Conservation (phyloP, 345 rosid species). For the Hirschfeldia incana region DNA sequence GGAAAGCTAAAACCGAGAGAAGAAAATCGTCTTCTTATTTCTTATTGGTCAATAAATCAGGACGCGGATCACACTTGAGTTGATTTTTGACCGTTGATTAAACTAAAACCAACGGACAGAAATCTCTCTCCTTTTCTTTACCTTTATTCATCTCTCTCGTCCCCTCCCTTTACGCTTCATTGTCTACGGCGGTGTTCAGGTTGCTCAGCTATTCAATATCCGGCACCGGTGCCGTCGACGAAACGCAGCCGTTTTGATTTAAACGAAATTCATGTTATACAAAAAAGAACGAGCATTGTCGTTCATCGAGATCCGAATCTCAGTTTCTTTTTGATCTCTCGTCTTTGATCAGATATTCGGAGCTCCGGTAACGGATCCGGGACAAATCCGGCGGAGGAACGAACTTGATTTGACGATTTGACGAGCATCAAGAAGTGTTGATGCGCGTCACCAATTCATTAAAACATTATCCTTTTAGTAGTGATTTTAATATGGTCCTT, state of each 20-base stretch:
- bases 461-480: constrained; percentile 83
- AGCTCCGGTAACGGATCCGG: constrained; percentile 40
- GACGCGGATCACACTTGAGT: neutral
- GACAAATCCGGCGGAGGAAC: constrained; percentile 19
- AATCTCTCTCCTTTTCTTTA: neutral
- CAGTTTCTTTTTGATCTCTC: constrained; percentile 31
- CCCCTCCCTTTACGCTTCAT: neutral
- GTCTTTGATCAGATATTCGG: constrained; percentile 34
- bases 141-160: neutral
- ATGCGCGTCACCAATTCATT: constrained; percentile 99
- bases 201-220: neutral
- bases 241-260: neutral
- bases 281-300: constrained; percentile 32
- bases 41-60: neutral
- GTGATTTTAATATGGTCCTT: neutral
- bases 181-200: neutral
- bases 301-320: constrained; percentile 61
- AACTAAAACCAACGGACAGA: neutral
- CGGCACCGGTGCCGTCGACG: neutral
- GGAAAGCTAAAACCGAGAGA: too few relatives aligned
- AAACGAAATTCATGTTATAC: neutral
- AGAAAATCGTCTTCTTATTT: too few relatives aligned
- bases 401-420: constrained; percentile 38
- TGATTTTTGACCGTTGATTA: neutral
- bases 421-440: constrained; percentile 98